Evolutionary conservation across 2,329 filamentous ascomycete species (phyloP), one percentile per base, ranked within the genome.

Genomic region (Colletotrichum magnum): DNA sequence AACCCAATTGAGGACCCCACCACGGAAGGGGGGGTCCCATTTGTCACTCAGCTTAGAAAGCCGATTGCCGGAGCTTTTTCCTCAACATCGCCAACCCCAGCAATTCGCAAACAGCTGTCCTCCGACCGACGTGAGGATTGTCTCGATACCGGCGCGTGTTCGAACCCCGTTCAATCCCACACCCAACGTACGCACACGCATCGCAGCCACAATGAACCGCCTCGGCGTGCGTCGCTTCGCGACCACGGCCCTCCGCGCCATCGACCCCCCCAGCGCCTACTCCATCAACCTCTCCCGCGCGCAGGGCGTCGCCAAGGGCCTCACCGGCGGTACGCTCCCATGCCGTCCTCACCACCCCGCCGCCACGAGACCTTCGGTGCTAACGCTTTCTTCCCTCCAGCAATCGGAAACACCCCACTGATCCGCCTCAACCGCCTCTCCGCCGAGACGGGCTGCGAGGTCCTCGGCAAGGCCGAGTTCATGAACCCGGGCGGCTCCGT

Each of bases 391-490:
- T 13, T 61, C 48, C 43, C 24, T 16, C 26, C 16, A 97, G 96
- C 96, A 64, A 98, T 99, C 83, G 96, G 96, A 72, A 98, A 98
- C 82, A 99, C 96, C 0, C 95, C 96, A 1, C 89, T 99, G 62
- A 97, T 99, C 80, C 92, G 93, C 57, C 87, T 99, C 58, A 95
- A 97, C 82, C 89, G 87, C 71, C 90, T 98, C 74, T 98, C 95
- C 48, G 90, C 94, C 69, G 88, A 97, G 78, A 98, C 96, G 0
- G 94, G 95, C 73, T 98, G 96, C 87, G 93, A 97, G 75, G 86
- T 99, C 68, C 90, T 98, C 48, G 96, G 95, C 77, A 99, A 99
- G 82, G 95, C 96, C 75, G 96, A 99, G 81, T 99, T 99, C 84
- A 96, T 97, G 87, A 99, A 99, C 86, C 96, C 96, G 1, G 96